Percentiles rank a stretch among this genome's conserved stretches.
Conservation (phyloP, 208 protist genomes). For the Sergeia podlipaevii region DNA sequence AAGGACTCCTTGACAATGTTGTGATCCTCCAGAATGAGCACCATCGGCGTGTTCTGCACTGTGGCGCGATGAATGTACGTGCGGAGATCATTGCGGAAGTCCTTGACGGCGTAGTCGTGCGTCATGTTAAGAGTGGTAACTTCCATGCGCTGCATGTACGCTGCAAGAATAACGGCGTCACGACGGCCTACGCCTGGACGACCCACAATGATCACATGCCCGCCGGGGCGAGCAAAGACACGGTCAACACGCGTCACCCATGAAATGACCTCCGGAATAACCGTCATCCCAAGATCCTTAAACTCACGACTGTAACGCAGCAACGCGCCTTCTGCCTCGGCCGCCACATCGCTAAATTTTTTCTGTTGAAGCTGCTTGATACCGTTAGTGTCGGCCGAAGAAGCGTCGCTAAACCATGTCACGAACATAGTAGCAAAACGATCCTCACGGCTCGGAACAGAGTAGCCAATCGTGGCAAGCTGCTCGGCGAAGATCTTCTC, state of each 20-base stretch:
- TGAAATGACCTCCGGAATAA: constrained; percentile 91
- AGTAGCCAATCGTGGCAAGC: constrained; percentile 83
- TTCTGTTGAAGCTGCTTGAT: constrained; percentile 59
- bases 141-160: constrained; percentile 86
- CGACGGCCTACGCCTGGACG: constrained; percentile 89
- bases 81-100: constrained; percentile 84
- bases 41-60: constrained; percentile 83
- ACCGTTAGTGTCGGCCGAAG: constrained; percentile 11
- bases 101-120: constrained; percentile 87
- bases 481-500: constrained; percentile 77
- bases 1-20: constrained; percentile 96
- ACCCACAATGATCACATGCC: constrained; percentile 93
- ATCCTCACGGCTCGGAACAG: constrained; percentile 63
- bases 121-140: constrained; percentile 88
- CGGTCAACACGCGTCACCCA: constrained; percentile 91
- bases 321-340: constrained; percentile 81
- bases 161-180: constrained; percentile 74
- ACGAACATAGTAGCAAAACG: constrained; percentile 79
- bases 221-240: constrained; percentile 74
- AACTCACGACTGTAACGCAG: constrained; percentile 95
- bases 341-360: constrained; percentile 62
- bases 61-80: constrained; percentile 78
- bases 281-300: constrained; percentile 85
- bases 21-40: constrained; percentile 96
- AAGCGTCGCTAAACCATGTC: constrained; percentile 72